These are phyloP conservation scores for Chlorella sp. DNA, from an alignment of 139 green algal genomes.

Conservation along the genomic window DNA sequence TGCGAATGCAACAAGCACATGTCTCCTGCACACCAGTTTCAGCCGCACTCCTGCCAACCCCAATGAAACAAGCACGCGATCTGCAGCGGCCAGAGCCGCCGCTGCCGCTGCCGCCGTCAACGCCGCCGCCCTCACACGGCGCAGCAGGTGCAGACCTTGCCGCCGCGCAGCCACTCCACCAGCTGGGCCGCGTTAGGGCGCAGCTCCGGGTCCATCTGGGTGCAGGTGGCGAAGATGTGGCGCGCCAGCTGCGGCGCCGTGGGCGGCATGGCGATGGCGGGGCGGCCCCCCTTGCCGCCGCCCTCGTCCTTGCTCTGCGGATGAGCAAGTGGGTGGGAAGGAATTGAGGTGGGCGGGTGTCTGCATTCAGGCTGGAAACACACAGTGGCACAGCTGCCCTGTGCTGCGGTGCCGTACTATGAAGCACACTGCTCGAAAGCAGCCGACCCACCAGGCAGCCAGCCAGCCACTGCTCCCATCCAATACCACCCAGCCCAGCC, in stretches of 20 bases:
- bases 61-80: too few relatives aligned
- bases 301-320: conserved; percentile 20
- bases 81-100: too few relatives aligned
- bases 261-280: conserved; percentile 34
- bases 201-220: conserved; percentile 52
- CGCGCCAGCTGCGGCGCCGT: conserved; percentile 32
- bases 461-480: neutral
- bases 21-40: too few relatives aligned
- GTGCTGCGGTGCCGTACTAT: too few relatives aligned
- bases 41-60: too few relatives aligned
- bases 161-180: conserved; percentile 65
- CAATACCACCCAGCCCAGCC: too few relatives aligned
- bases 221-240: conserved; percentile 59
- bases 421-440: neutral
- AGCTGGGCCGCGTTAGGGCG: conserved; percentile 59
- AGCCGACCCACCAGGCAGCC: neutral
- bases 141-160: neutral
- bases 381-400: neutral
- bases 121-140: too few relatives aligned
- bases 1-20: too few relatives aligned
- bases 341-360: neutral
- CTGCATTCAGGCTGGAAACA: neutral
- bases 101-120: too few relatives aligned
- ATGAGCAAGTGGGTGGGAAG: neutral
- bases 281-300: conserved; percentile 6